These are phyloP conservation scores for Eucalyptus pumila DNA, from an alignment of 345 rosid species.

Conservation along the genomic window DNA sequence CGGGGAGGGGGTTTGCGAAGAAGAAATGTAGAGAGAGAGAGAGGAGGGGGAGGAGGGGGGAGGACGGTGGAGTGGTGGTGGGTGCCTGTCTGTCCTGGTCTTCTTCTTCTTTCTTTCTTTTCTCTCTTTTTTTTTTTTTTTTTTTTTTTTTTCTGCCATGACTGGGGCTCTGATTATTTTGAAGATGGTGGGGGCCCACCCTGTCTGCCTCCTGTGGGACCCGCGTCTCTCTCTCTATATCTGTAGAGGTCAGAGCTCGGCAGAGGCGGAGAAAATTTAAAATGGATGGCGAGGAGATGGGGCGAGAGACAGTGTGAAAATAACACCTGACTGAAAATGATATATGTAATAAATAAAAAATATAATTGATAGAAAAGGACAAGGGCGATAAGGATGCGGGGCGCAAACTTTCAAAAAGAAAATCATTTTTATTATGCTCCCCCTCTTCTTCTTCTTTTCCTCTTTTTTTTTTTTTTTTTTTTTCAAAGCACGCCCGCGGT, in stretches of 20 bases:
- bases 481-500: neutral
- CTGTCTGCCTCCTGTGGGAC: neutral
- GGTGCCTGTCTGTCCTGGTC: neutral
- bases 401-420: neutral
- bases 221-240: neutral
- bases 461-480: neutral
- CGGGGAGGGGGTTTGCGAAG: neutral
- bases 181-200: slow-evolving; percentile 16
- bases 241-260: neutral
- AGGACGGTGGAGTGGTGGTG: neutral
- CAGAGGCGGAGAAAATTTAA: neutral
- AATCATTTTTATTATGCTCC: neutral
- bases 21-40: neutral
- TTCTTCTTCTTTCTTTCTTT: neutral
- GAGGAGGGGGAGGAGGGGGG: neutral
- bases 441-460: neutral
- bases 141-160: neutral
- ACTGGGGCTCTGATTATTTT: slow-evolving; percentile 27
- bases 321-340: neutral
- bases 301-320: neutral
- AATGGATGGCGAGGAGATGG: neutral
- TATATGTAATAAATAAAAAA: neutral
- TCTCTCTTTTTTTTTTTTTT: too few species aligned
- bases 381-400: neutral
- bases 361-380: neutral